Evolutionary conservation across 331 rosid genomes (phyloP), one percentile per base, ranked within the genome.

Genomic region (Rhamnella rubrinervis): DNA sequence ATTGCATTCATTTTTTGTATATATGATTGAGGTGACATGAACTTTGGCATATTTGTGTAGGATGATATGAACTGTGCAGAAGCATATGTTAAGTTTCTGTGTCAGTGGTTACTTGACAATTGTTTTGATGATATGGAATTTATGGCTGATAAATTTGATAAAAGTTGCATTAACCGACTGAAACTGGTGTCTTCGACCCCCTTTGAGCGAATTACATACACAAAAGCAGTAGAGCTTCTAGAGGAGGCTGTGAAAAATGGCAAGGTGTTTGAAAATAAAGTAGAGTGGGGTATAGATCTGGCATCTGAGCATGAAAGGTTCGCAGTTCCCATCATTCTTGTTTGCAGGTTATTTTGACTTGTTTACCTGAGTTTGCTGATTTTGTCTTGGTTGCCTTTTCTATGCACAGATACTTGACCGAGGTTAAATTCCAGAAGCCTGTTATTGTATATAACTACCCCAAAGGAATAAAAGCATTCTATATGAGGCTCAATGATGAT

Each of bases 221-320:
- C 97, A n/a, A 92, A 89, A 78, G 99, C 97, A 1, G 93, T 95
- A 73, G 89, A 91, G 74, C 59, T 87, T 51, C 85, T 95, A 9
- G 90, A 71, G 64, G 93, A 89, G 65, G 85, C 97, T 72, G 88
- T 84, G 60, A 85, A 87, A 83, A 83, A 76, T 37, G 97, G 96
- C 46, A 89, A 89, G 77, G 78, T 76, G 75, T 95, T 95, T 83
- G 99, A 95, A 71, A 95, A 95, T 69, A 92, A 83, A 75, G 96
- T 95, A 44, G 90, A 91, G 78, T 95, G 97, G 97, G 97, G 99
- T 19, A 86, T 87, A 58, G 99, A 95, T 70, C 85, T 95, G 46
- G 93, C 99, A 58, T 95, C 96, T 35, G 92, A 95, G 77, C 96
- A 95, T 71, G 97, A 95, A 85, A 91, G 97, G 99, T 95, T 69